Evolutionary conservation across 2,329 filamentous ascomycete species (phyloP), one percentile per base, ranked within the genome.

Genomic region (Cladophialophora chaetospira): DNA sequence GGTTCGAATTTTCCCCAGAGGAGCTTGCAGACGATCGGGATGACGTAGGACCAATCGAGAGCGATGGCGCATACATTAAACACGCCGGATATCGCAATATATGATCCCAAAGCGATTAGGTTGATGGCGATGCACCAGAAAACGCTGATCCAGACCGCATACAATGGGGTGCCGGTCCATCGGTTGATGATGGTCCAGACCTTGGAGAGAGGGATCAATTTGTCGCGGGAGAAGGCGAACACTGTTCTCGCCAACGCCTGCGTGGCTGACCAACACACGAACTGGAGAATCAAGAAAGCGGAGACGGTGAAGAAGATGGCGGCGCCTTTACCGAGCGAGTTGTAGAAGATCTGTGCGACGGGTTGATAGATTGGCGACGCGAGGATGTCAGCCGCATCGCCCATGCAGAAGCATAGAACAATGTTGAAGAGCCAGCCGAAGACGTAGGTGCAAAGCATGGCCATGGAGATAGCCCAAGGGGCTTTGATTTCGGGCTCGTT

Each of bases 351-450:
- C 62, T 83, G 81, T 3, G 77, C 79, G 8, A 83, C 78, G 10
- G 81, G 82, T 67, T 83, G 81, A 17, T 69, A 73, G 53, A 82
- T 76, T 6, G 73, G 68, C 2, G 72, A 75, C 33, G 57, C 65
- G 5, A 83, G 71, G 60, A 83, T 78, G 2, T 70, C 69, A n/a
- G 65, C 56, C 5, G 63, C 51, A 64, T 82, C 74, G 26, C 80
- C 81, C 76, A 82, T 82, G 71, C 76, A 79, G 69, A 82, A 83
- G 62, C 75, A 79, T 13, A 84, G 75, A 9, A 83, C 80, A 55
- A 84, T 81, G 68, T 80, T 83, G 72, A 82, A 83, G 35, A 84
- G 71, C 66, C 77, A 84, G 40, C 82, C 82, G 33, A 73, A 76
- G 26, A 77, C 65, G 63, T 82, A 83, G 29, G 82, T 83, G 68